phyloP scores from a whole-genome alignment of 2,329 filamentous ascomycete genomes.

The Colletotrichum somersetense region DNA sequence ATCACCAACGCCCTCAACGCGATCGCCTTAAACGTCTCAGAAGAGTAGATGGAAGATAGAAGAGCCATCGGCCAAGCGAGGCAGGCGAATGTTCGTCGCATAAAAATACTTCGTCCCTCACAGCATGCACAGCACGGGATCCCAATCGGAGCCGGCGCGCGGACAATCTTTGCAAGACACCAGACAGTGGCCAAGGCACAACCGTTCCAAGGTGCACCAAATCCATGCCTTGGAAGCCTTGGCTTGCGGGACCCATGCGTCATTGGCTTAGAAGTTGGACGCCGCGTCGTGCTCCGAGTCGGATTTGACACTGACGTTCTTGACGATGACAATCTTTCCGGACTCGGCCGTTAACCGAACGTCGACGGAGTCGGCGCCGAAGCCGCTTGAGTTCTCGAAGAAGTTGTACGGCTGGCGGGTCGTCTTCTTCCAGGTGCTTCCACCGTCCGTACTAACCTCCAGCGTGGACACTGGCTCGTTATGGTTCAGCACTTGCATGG shows the following conservation, averaged over 20 bases:
- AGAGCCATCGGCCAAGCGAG: neutral
- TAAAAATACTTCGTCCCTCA: neutral
- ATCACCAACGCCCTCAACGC: neutral
- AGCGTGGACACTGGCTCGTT: constrained; percentile 68
- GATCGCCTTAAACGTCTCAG: neutral
- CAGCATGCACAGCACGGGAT: constrained; percentile 1
- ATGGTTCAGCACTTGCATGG: constrained; percentile 72
- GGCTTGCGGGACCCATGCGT: neutral
- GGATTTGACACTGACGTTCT: constrained; percentile 59
- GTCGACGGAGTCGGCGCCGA: constrained; percentile 65
- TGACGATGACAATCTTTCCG: constrained; percentile 65
- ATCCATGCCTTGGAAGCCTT: neutral
- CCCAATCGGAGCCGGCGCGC: neutral
- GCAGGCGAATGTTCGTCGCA: neutral
- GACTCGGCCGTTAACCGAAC: constrained; percentile 67
- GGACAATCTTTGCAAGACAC: constrained; percentile 7
- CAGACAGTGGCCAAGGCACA: neutral
- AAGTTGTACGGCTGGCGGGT: constrained; percentile 69
- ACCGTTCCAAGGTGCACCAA: neutral
- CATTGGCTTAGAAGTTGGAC: constrained; percentile 49
- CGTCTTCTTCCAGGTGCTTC: constrained; percentile 69
- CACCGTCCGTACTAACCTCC: constrained; percentile 72
- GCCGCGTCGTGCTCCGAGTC: constrained; percentile 48
- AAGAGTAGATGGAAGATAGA: constrained; percentile 17
- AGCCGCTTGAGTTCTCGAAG: constrained; percentile 71